These are phyloP conservation scores for Pholiota molesta DNA, from an alignment of 768 basidiomycete genomes.

Conservation along the genomic window DNA sequence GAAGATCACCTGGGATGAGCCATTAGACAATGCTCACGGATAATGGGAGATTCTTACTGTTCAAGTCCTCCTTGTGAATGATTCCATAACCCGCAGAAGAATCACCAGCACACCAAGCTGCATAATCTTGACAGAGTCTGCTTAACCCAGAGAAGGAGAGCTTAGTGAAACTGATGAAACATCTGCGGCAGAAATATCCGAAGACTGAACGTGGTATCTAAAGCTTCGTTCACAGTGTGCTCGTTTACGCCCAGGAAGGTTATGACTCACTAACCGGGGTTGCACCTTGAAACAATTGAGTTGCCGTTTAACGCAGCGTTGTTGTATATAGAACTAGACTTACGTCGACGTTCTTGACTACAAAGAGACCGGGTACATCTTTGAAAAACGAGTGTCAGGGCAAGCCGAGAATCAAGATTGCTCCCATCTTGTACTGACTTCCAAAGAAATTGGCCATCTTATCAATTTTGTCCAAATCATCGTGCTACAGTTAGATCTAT, in stretches of 20 bases:
- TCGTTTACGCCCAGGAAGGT: too few species aligned
- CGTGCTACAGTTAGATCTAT: conserved; percentile 34
- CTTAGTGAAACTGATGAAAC: conserved; percentile 74
- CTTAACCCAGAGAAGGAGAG: conserved; percentile 75
- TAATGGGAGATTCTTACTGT: conserved; percentile 22
- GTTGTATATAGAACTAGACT: conserved; percentile 6
- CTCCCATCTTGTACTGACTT: conserved; percentile 33
- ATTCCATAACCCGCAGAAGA: conserved; percentile 49
- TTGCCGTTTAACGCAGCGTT: background rate
- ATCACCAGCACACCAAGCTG: conserved; percentile 61
- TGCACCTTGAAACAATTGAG: background rate
- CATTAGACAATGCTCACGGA: background rate
- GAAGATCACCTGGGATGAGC: conserved; percentile 39
- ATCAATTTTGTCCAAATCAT: conserved; percentile 54
- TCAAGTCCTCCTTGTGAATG: conserved; percentile 55
- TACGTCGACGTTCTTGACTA: conserved; percentile 61
- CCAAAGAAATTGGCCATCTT: conserved; percentile 67
- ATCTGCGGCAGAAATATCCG: conserved; percentile 81
- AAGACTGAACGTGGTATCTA: conserved; percentile 79
- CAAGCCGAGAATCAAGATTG: background rate
- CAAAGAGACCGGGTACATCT: conserved; percentile 63
- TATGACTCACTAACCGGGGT: conserved; percentile 20
- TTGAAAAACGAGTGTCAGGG: background rate
- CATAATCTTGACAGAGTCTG: conserved; percentile 68
- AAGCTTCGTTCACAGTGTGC: background rate